phyloP scores from a whole-genome alignment of 768 basidiomycete genomes.

The Erythrobasidium yunnanense region DNA sequence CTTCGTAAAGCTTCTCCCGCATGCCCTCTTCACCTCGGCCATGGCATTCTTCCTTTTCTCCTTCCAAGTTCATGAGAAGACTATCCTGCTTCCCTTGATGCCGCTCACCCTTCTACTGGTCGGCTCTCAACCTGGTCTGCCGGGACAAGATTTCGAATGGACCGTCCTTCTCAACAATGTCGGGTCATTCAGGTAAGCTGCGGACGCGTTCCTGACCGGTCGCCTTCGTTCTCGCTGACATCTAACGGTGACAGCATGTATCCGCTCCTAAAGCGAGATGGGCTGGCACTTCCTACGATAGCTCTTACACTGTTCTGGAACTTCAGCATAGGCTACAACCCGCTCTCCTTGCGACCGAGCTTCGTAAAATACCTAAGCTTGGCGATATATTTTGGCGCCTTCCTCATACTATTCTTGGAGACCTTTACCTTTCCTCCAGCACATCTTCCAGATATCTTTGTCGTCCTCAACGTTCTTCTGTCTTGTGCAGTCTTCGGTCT shows the following conservation, averaged over 20 bases:
- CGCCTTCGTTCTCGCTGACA: not conserved
- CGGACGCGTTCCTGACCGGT: no score
- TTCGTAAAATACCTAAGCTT: conserved; percentile 44
- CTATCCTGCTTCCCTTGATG: conserved; percentile 70
- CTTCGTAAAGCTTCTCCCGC: conserved; percentile 61
- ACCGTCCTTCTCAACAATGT: conserved; percentile 69
- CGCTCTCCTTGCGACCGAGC: conserved; percentile 46
- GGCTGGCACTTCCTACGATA: conserved; percentile 62
- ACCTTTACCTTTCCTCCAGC: conserved; percentile 53
- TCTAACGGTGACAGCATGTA: conserved; percentile 61
- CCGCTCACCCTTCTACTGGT: conserved; percentile 68
- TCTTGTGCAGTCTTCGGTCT: conserved; percentile 65
- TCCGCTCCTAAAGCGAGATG: conserved; percentile 72
- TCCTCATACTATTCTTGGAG: conserved; percentile 57
- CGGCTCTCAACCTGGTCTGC: conserved; percentile 35
- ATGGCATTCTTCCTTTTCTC: conserved; percentile 94
- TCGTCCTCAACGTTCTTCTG: conserved; percentile 72
- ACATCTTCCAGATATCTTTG: conserved; percentile 72
- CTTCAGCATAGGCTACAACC: conserved; percentile 64
- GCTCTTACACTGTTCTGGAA: conserved; percentile 68
- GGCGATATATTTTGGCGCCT: conserved; percentile 50
- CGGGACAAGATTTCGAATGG: conserved; percentile 56
- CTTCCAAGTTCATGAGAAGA: conserved; percentile 94
- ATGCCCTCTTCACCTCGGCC: conserved; percentile 65
- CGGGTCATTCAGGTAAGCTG: conserved; percentile 74